Base-by-base conservation (phyloP, 108 stramenopile genomes). In the Epithemia pelagica region DNA sequence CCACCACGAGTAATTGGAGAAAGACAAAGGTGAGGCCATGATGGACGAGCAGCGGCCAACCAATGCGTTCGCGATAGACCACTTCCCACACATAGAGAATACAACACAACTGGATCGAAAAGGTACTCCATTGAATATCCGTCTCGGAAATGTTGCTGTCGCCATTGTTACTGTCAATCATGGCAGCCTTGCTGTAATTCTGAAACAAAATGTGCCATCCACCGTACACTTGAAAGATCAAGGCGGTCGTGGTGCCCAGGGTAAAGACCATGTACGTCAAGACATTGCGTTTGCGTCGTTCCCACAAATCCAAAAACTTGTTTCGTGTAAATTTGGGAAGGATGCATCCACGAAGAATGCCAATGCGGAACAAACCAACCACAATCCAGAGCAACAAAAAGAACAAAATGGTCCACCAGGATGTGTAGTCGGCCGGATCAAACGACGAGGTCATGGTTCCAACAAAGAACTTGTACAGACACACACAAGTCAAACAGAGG, bases 21-120 rank as follows among this genome's bases (percentile, higher is more conserved):
- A 56, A 28, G 7, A 66, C 5, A 55, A 66, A 5, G 7, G 65
- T 66, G 2, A 66, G 21, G 28, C 52, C 8, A 22, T 66, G 65
- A 31, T 66, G 65, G 2, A 66, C 7, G 22, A 66, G 30, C 15
- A 66, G 26, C 25, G 65, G 65, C 23, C 22, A 66, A 27, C 65
- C 65, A 30, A 66, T 57, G 26, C 23, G 23, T 31, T 66, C 26
- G 26, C 65, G 65, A 37, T 66, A 66, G 27, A 54, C 7, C 10
- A 66, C 19, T 66, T 66, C 65, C 65, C 65, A 66, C 27, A 55
- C 52, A 22, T 56, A 56, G 2, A 66, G 54, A 22, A 66, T 54
- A 2, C 23, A 55, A 28, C 56, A 15, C 21, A 56, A 18, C 18
- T 55, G 54, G 2, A 66, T 54, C 2, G 65, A 54, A 28, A 66